These are phyloP conservation scores for Barnettozyma sucrosica DNA, from an alignment of 805 yeast genomes.

Conservation along the genomic window DNA sequence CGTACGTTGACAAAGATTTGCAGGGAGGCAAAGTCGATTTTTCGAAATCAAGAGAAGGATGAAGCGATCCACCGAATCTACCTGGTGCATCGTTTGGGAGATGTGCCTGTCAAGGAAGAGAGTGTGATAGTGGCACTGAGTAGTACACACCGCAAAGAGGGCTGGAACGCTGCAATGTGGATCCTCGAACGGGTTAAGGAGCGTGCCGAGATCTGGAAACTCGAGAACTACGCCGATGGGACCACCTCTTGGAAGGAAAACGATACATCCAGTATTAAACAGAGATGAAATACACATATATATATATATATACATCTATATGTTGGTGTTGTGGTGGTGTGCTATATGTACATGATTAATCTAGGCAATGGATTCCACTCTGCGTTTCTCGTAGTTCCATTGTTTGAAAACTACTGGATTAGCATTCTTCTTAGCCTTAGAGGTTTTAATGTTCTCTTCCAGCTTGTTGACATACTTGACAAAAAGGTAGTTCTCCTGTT, in stretches of 20 bases:
- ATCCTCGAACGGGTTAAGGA: constrained; percentile 40
- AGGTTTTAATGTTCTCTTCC: constrained; percentile 54
- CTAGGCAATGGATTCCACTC: constrained; percentile 43
- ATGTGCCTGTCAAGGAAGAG: constrained; percentile 42
- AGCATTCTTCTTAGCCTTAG: constrained; percentile 26
- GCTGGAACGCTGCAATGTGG: constrained; percentile 41
- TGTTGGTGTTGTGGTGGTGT: constrained; percentile 20
- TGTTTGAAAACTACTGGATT: constrained; percentile 44
- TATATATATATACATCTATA: no score
- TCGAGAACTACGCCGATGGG: constrained; percentile 40
- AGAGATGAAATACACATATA: background rate
- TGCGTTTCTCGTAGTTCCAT: constrained; percentile 53
- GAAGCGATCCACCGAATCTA: constrained; percentile 31
- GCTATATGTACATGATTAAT: constrained; percentile 14
- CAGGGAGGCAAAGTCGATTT: constrained; percentile 26
- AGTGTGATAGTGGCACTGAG: constrained; percentile 41
- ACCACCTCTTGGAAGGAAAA: constrained; percentile 39
- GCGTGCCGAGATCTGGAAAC: constrained; percentile 46
- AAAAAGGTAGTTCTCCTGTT: constrained; percentile 30
- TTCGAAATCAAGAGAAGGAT: constrained; percentile 17
- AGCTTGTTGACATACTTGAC: constrained; percentile 29
- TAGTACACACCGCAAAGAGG: constrained; percentile 41
- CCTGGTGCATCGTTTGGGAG: constrained; percentile 41
- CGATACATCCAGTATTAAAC: constrained; percentile 23
- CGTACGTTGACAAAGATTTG: constrained; percentile 33